Base-by-base conservation (phyloP, 768 basidiomycete species). In the Leccinum broughii region DNA sequence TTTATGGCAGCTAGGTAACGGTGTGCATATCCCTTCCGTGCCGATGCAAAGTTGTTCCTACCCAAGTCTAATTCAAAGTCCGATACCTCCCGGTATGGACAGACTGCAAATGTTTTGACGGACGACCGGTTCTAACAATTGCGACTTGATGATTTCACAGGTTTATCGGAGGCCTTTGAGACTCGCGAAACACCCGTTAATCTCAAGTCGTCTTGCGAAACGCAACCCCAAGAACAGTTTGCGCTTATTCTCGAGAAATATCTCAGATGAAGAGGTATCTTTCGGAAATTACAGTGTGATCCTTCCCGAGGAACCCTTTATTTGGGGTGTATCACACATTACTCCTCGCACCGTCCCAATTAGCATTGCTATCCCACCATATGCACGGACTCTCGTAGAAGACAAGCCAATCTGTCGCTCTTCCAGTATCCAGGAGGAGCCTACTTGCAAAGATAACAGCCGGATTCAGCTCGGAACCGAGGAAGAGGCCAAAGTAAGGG, bases 261-360 rank as follows among this genome's bases (percentile, higher is more conserved):
- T 51, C 17, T n/a, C 32, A 6, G 56, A 61, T 4, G 63, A 68
- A 46, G 58, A 57, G 4, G 59, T 57, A 50, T 72, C 78, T 62
- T 84, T 83, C 59, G 86, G 86, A 15, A 65, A 67, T 22, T 90
- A 88, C 76, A 77, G 75, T 52, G 72, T 90, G 34, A 85, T 91
- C 55, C 76, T 90, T 13, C 89, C 88, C 1, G 69, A 78, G 22
- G 88, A 90, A 64, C 88, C 88, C 0, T 85, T 81, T 59, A 75
- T 86, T 17, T 84, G 82, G 70, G 88, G 88, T 11, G 83, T 85
- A 10, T 76, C 81, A 17, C 87, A 90, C 62, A 86, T 90, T 39
- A 67, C 64, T 3, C 81, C 80, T 28, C 83, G 85, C 49, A 54
- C 61, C 6, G 87, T 93, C 11, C 91, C 92, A 10, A 39, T 69